phyloP scores from a whole-genome alignment of 2,329 filamentous ascomycete species.

The Orbilia javanica region DNA sequence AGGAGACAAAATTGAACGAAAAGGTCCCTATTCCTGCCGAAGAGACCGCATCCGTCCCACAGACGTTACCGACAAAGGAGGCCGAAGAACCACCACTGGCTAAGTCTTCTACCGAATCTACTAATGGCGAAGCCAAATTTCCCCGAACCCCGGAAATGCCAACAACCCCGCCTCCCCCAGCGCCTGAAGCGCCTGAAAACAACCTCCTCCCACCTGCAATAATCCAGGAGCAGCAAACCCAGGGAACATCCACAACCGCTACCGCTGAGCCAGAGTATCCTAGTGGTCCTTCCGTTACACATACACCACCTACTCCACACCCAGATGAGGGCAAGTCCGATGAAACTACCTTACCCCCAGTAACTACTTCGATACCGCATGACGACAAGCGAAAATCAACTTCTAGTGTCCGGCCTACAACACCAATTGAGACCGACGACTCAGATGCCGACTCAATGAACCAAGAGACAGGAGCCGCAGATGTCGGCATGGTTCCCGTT shows the following conservation, averaged over 20 bases:
- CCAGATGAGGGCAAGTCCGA: constrained; percentile 44
- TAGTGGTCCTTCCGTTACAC: constrained; percentile 39
- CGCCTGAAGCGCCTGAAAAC: constrained; percentile 45
- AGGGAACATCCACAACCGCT: constrained; percentile 25
- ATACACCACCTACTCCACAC: constrained; percentile 43
- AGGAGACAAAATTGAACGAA: constrained; percentile 44
- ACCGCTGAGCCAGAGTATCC: constrained; percentile 33
- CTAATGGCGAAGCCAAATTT: constrained; percentile 50
- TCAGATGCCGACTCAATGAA: constrained; percentile 44
- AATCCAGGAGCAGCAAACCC: constrained; percentile 49
- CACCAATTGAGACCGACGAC: constrained; percentile 53
- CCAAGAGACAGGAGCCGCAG: constrained; percentile 34
- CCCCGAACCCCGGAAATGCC: constrained; percentile 38
- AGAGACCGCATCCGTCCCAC: constrained; percentile 33
- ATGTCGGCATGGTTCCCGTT: constrained; percentile 48
- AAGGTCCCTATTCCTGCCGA: constrained; percentile 30
- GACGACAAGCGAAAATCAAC: constrained; percentile 55
- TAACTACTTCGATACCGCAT: constrained; percentile 8
- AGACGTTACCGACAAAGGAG: constrained; percentile 39
- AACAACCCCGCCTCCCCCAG: constrained; percentile 46
- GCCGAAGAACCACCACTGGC: constrained; percentile 46
- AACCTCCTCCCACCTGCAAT: constrained; percentile 47
- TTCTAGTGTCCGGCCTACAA: constrained; percentile 49
- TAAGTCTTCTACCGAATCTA: constrained; percentile 53
- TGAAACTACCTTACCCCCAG: constrained; percentile 11